Percentiles rank a stretch among this genome's conserved stretches.
Evolutionary conservation across 164 flowering plant species (phyloP).

Genomic region (Santalum album): DNA sequence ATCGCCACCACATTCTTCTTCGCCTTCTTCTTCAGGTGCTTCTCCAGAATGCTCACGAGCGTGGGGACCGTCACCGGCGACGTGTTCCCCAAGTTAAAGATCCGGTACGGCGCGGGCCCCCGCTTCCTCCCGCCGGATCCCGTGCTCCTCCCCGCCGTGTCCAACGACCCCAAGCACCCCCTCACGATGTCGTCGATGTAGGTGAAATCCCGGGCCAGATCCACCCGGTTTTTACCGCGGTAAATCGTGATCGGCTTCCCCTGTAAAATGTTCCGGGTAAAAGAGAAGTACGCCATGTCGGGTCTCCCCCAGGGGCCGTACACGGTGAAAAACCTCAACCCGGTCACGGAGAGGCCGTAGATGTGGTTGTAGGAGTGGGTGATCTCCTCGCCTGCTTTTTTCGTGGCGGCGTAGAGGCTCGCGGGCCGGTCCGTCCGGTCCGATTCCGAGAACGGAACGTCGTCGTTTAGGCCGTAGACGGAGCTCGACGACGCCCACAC

Average conservation of each 20-base stretch:
- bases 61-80: slow-evolving; percentile 73
- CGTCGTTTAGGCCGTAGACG: slow-evolving; percentile 67
- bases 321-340: slow-evolving; percentile 68
- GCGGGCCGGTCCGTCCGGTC: slow-evolving; percentile 78
- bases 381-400: slow-evolving; percentile 63
- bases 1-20: slow-evolving; percentile 53
- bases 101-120: slow-evolving; percentile 62
- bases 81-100: slow-evolving; percentile 68
- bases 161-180: slow-evolving; percentile 61
- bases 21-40: slow-evolving; percentile 62
- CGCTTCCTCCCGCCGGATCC: slow-evolving; percentile 63
- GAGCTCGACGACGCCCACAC: slow-evolving; percentile 88
- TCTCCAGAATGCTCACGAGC: slow-evolving; percentile 52
- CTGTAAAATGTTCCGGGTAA: slow-evolving; percentile 58
- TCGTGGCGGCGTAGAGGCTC: slow-evolving; percentile 68
- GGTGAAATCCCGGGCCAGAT: slow-evolving; percentile 59
- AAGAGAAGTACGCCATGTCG: slow-evolving; percentile 79
- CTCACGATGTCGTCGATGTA: slow-evolving; percentile 37
- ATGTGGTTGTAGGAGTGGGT: slow-evolving; percentile 60
- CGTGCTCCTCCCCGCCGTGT: slow-evolving; percentile 60
- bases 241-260: slow-evolving; percentile 70
- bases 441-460: slow-evolving; percentile 59
- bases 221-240: slow-evolving; percentile 63
- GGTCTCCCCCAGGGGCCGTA: slow-evolving; percentile 50
- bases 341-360: slow-evolving; percentile 43